phyloP scores from a whole-genome alignment of 805 yeast genomes.

The Ogataea neopini region DNA sequence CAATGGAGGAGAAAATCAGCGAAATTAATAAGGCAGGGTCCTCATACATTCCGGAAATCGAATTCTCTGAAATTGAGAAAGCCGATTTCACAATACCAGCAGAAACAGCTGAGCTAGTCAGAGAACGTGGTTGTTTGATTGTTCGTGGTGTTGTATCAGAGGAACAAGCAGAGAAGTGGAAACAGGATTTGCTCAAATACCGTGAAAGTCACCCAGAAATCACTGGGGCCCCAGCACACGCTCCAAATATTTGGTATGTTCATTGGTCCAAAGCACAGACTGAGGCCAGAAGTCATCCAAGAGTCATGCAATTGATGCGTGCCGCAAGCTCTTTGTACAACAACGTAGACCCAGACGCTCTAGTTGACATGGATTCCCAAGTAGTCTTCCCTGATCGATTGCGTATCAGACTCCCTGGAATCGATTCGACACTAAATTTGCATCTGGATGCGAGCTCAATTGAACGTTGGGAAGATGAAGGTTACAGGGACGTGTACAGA shows the following conservation, averaged over 20 bases:
- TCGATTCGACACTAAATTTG: constrained; percentile 35
- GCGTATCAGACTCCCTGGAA: constrained; percentile 43
- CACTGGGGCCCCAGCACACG: constrained; percentile 30
- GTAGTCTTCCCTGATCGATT: constrained; percentile 44
- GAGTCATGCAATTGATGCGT: constrained; percentile 31
- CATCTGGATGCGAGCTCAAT: constrained; percentile 44
- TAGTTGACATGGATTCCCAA: constrained; percentile 34
- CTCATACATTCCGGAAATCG: constrained; percentile 27
- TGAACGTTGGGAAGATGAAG: constrained; percentile 48
- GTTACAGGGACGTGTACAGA: constrained; percentile 37
- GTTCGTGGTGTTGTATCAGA: constrained; percentile 35
- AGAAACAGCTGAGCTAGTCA: constrained; percentile 11
- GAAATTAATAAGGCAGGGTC: constrained; percentile 26
- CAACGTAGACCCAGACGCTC: constrained; percentile 25
- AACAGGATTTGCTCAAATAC: constrained; percentile 24
- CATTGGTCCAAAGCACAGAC: constrained; percentile 44
- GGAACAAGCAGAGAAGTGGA: constrained; percentile 27
- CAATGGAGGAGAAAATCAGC: constrained; percentile 24
- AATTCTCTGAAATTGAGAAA: constrained; percentile 23
- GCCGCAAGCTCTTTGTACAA: constrained; percentile 13
- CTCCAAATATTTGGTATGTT: constrained; percentile 33
- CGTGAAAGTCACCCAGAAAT: constrained; percentile 32
- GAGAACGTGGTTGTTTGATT: constrained; percentile 32
- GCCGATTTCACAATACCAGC: constrained; percentile 13
- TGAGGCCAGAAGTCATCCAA: constrained; percentile 41